A percentile compares a stretch with the other conserved stretches of the same genome.
phyloP scores from a whole-genome alignment of 2,329 filamentous ascomycete species.

The Cladosporium sp. region DNA sequence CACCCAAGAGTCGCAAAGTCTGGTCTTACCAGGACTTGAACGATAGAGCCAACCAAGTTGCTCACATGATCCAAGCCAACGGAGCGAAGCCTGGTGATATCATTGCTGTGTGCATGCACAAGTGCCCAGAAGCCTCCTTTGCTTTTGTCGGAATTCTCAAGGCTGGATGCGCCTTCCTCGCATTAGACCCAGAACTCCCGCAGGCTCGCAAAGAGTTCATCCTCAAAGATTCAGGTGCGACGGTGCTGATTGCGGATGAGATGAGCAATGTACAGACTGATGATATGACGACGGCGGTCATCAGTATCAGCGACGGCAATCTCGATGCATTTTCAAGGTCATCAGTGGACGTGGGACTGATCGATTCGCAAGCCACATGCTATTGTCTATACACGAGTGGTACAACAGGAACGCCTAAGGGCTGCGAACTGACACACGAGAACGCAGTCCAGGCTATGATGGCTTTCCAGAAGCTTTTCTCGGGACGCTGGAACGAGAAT shows the following conservation, averaged over 20 bases:
- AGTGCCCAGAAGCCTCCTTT: slow-evolving; percentile 82
- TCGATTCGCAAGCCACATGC: slow-evolving; percentile 60
- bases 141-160: slow-evolving; percentile 81
- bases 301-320: slow-evolving; percentile 25
- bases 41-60: slow-evolving; percentile 69
- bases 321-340: slow-evolving; percentile 29
- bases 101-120: slow-evolving; percentile 78
- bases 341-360: slow-evolving; percentile 40
- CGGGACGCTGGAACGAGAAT: slow-evolving; percentile 67
- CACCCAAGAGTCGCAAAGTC: slow-evolving; percentile 48
- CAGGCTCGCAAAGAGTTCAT: slow-evolving; percentile 76
- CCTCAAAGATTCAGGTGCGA: slow-evolving; percentile 69
- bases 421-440: slow-evolving; percentile 83
- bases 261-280: slow-evolving; percentile 41
- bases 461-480: slow-evolving; percentile 78
- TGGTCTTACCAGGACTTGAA: slow-evolving; percentile 81
- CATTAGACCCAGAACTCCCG: slow-evolving; percentile 75
- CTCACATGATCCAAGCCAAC: slow-evolving; percentile 60
- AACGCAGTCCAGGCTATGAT: slow-evolving; percentile 89
- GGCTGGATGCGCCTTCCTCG: slow-evolving; percentile 77
- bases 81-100: slow-evolving; percentile 60
- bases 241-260: slow-evolving; percentile 49
- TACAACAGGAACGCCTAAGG: slow-evolving; percentile 83
- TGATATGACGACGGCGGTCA: slow-evolving; percentile 14
- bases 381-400: slow-evolving; percentile 89